phyloP scores from a whole-genome alignment of 75 land plant genomes.

The Chamaecyparis obtusa region DNA sequence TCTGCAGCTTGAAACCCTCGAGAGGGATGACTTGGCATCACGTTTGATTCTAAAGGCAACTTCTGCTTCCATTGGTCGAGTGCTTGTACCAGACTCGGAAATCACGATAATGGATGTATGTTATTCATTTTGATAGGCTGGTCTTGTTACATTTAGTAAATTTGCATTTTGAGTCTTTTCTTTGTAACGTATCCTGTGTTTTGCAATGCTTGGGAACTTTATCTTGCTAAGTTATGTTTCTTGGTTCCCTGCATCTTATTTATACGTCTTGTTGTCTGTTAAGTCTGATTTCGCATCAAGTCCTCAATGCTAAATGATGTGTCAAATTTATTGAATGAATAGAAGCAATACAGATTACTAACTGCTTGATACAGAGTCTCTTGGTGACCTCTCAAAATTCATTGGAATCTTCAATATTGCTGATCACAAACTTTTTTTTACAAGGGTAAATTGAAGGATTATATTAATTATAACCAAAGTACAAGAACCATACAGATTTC shows the following conservation, averaged over 20 bases:
- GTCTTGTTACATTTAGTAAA: not conserved
- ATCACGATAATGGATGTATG: slow-evolving; percentile 4
- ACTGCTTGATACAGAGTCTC: not conserved
- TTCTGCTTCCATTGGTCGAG: not conserved
- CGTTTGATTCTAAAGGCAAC: slow-evolving; percentile 41
- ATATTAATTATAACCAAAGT: too few species aligned
- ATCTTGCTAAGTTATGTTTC: not conserved
- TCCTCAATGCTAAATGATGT: not conserved
- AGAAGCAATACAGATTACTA: not conserved
- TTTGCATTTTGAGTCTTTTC: slow-evolving; percentile 20
- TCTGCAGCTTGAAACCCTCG: slow-evolving; percentile 37
- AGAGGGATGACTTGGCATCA: slow-evolving; percentile 38
- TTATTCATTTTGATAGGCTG: not conserved
- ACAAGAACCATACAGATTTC: too few species aligned
- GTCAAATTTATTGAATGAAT: not conserved
- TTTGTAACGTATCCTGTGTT: slow-evolving; percentile 11
- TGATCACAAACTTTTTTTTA: not conserved
- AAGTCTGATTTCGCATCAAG: not conserved
- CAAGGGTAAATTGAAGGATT: too few species aligned
- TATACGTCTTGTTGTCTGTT: not conserved
- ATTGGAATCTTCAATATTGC: not conserved
- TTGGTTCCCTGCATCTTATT: not conserved
- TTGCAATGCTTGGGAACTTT: not conserved
- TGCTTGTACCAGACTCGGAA: not conserved
- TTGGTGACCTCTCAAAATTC: not conserved